Evolutionary conservation across 2,329 filamentous ascomycete genomes (phyloP), one percentile per base, ranked within the genome.

Genomic region (Microcyclosporella mali): DNA sequence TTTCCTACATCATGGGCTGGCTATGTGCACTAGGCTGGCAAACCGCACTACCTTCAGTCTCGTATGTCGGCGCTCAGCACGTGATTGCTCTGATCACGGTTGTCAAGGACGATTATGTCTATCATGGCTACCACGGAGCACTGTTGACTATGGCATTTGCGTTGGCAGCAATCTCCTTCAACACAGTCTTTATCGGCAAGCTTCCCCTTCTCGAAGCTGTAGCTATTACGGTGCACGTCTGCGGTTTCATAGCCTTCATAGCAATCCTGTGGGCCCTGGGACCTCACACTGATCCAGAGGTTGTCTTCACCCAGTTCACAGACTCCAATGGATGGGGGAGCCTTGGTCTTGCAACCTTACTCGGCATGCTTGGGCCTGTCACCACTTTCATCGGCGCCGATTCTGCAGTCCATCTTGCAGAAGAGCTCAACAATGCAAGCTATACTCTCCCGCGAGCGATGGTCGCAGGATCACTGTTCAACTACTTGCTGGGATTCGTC

Each of bases 11-110:
- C 9, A 49, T 47, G 6, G 58, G 57, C 10, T 61, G 57, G 59
- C 38, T 60, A 2, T 56, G 48, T 14, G 49, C 51, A 2, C 50
- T 56, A 2, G 55, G 55, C 11, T 71, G 69, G 69, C 67, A 71
- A 47, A 65, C 63, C 37, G 66, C 65, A 15, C 61, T 69, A 16
- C 65, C 68, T 68, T 37, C 61, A 62, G 3, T 70, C 68, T 55
- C 12, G 4, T 25, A 25, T 9, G 21, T 25, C 9, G 21, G 21
- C 21, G 21, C 21, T 25, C 21, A 25, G 21, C 21, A 25, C 6
- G 21, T 25, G 21, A 25, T 25, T 25, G 21, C 21, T 9, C 21
- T 25, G 21, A 39, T 55, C 33, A 40, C 43, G 10, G 29, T 49
- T 18, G 43, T 45, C 32, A 45, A 45, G 15, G 39, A 39, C 14